These are phyloP conservation scores for Backusella tarrabulga DNA, from an alignment of 192 early-diverging fungal genomes.

Conservation along the genomic window DNA sequence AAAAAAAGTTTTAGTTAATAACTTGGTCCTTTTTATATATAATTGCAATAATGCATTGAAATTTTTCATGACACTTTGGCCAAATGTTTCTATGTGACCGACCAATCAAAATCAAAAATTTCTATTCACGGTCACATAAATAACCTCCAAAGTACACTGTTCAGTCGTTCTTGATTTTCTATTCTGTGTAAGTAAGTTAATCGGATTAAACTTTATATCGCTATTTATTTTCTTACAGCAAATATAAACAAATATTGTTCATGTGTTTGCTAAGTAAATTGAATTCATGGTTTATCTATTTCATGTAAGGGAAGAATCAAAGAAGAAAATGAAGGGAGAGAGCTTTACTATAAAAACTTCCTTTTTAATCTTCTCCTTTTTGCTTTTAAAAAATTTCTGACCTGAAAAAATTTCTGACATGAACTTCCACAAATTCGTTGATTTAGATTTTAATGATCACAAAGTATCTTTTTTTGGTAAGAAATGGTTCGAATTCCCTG, in stretches of 20 bases:
- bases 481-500: not conserved
- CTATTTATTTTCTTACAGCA: not conserved
- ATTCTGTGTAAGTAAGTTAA: not conserved
- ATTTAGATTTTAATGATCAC: not conserved
- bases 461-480: not conserved
- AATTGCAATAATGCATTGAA: not conserved
- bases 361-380: not conserved
- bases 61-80: not conserved
- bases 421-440: not conserved
- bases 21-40: not conserved
- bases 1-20: not conserved
- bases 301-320: not conserved
- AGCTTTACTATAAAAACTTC: not conserved
- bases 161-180: not conserved
- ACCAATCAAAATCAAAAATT: conserved; percentile 20
- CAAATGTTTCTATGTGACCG: not conserved
- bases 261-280: not conserved
- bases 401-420: not conserved
- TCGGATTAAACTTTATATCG: not conserved
- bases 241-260: not conserved
- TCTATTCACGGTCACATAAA: conserved; percentile 6
- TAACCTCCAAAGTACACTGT: not conserved
- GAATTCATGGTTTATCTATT: not conserved
- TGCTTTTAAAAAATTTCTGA: not conserved
- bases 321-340: not conserved